Base-by-base conservation (phyloP, 768 basidiomycete genomes). In the Phlegmacium glaucopus region DNA sequence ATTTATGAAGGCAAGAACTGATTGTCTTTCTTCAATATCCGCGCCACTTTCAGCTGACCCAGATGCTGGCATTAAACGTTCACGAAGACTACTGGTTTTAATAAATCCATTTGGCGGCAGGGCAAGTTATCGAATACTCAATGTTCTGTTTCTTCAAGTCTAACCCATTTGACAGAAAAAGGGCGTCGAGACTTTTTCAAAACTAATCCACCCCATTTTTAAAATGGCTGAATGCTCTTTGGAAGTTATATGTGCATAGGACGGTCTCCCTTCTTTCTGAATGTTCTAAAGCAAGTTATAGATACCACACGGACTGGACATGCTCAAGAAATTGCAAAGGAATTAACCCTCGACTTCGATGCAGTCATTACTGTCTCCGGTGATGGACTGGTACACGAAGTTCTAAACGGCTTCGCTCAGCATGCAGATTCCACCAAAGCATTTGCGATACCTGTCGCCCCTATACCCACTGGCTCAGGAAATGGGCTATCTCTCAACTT, bases 71-170 rank as follows among this genome's bases (percentile, higher is more conserved):
- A 63, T 78, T n/a, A 76, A 76, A 54, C 80, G 74, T 16, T 62
- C 70, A 42, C 74, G 83, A 39, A 67, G 71, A 15, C 59, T 94
- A 26, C 80, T 82, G 51, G 75, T 93, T 7, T 60, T 94, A 36
- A 73, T 94, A 32, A 94, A 94, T 62, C 92, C 92, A 8, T 66
- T 75, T 46, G 83, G 91, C 42, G 92, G 92, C n/a, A 75, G 72
- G 16, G 90, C 90, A 60, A 26, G 83, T 71, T 44, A 46, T 43
- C 15, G 29, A 28, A 40, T 18, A 45, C 47, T 49, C 18, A 13
- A 26, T 37, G 34, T 17, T 26, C 17, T 13, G 15, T 38, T 13
- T n/a, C 30, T 18, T 22, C 18, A 34, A 32, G 12, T 25, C 26
- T 47, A 39, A 44, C 29, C 29, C 22, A 51, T 44, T 42, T 29